A percentile compares a stretch with the other conserved stretches of the same genome.
These are phyloP conservation scores for Globisporangium middletonii DNA, from an alignment of 352 stramenopile genomes.

Conservation along the genomic window DNA sequence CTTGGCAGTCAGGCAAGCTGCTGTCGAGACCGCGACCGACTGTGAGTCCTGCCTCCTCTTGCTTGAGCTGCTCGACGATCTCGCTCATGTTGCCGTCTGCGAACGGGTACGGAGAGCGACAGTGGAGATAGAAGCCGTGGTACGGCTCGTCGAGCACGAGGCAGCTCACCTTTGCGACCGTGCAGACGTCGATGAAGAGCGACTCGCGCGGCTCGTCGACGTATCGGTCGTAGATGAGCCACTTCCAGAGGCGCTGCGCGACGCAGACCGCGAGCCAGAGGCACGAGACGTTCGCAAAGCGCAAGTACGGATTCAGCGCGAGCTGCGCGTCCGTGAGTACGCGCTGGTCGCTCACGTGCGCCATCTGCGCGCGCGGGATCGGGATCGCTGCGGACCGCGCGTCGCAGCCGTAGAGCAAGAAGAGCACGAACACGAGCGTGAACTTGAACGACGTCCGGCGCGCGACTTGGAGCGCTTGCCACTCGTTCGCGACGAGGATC, in stretches of 20 bases:
- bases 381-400: slow-evolving; percentile 41
- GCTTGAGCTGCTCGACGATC: slow-evolving; percentile 86
- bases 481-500: slow-evolving; percentile 93
- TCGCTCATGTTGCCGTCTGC: slow-evolving; percentile 92
- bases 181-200: slow-evolving; percentile 93
- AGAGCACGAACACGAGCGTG: slow-evolving; percentile 80
- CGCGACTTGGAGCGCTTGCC: slow-evolving; percentile 85
- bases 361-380: slow-evolving; percentile 48
- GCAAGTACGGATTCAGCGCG: slow-evolving; percentile 81
- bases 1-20: slow-evolving; percentile 77
- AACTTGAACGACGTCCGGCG: slow-evolving; percentile 78
- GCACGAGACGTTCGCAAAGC: slow-evolving; percentile 86
- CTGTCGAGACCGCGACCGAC: slow-evolving; percentile 82
- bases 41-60: slow-evolving; percentile 86
- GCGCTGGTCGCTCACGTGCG: slow-evolving; percentile 32
- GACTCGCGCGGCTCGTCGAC: slow-evolving; percentile 59
- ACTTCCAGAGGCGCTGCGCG: slow-evolving; percentile 86
- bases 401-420: slow-evolving; percentile 83
- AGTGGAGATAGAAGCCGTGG: slow-evolving; percentile 95
- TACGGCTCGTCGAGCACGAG: slow-evolving; percentile 91
- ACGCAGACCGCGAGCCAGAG: slow-evolving; percentile 77
- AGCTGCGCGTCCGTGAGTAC: slow-evolving; percentile 33
- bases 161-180: slow-evolving; percentile 90
- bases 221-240: slow-evolving; percentile 81
- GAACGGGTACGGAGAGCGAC: slow-evolving; percentile 89